A percentile compares a stretch with the other conserved stretches of the same genome.
These are phyloP conservation scores for Paraphaeosphaeria minitans DNA, from an alignment of 2,329 filamentous ascomycete genomes.

Conservation along the genomic window DNA sequence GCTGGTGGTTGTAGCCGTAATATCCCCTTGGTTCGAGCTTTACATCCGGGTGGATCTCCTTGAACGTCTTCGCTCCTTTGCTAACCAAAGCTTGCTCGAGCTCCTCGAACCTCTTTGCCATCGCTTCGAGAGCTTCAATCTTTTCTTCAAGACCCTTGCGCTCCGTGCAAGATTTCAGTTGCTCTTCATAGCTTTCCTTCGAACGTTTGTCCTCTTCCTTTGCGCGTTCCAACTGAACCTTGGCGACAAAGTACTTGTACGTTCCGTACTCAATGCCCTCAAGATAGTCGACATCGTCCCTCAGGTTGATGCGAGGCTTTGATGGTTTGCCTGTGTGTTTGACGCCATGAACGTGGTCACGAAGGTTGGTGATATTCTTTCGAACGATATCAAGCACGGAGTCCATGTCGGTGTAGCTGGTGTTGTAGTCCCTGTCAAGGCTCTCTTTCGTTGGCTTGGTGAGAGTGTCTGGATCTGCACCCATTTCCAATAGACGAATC, in stretches of 20 bases:
- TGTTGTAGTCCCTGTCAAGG: conserved; percentile 27
- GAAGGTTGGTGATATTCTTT: conserved; percentile 57
- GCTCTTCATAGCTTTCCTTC: conserved; percentile 36
- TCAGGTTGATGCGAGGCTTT: conserved; percentile 40
- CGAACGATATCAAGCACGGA: conserved; percentile 67
- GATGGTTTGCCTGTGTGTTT: conserved; percentile 20
- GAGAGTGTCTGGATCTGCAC: conserved; percentile 69
- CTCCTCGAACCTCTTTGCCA: conserved; percentile 59
- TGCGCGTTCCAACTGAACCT: conserved; percentile 47
- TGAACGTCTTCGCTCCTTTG: conserved; percentile 69
- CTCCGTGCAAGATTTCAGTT: conserved; percentile 22
- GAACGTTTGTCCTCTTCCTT: conserved; percentile 45
- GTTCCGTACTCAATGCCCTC: conserved; percentile 56
- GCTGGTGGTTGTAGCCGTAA: not conserved
- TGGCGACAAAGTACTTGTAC: conserved; percentile 65
- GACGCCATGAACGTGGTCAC: conserved; percentile 55
- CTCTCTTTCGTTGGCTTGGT: conserved; percentile 46
- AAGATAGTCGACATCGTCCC: conserved; percentile 59
- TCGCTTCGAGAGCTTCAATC: conserved; percentile 57
- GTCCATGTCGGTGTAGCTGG: conserved; percentile 42
- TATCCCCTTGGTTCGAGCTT: conserved; percentile 2
- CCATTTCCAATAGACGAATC: conserved; percentile 64
- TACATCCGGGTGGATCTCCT: conserved; percentile 62
- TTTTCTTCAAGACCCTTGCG: conserved; percentile 57
- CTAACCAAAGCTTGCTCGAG: conserved; percentile 61